A percentile compares a stretch with the other conserved stretches of the same genome.
Conservation (phyloP, 2,329 filamentous ascomycete species). For the Nothophaeocryptopus gaeumannii region DNA sequence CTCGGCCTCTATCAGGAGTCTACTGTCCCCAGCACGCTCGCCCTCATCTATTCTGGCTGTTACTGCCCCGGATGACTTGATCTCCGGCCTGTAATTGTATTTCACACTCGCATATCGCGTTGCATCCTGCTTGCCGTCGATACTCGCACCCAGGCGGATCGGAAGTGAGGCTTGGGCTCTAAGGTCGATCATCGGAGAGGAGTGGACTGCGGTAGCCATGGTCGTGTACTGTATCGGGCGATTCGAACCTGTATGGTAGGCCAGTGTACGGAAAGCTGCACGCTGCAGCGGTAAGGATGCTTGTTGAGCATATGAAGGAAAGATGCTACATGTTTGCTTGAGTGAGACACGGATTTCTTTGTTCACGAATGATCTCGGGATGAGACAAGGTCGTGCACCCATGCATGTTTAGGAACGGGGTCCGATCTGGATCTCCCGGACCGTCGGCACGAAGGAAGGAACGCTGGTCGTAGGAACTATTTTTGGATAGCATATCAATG, state of each 20-base stretch:
- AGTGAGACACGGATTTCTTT: slow-evolving; percentile 1
- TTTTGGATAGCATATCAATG: no score
- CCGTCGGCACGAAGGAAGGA: no score
- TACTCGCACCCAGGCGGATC: slow-evolving; percentile 32
- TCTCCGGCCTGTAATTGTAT: slow-evolving; percentile 47
- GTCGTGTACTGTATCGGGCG: background rate
- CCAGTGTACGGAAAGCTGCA: background rate
- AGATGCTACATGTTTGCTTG: slow-evolving; percentile 1
- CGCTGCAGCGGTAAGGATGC: background rate
- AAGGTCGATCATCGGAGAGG: slow-evolving; percentile 27
- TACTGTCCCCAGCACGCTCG: slow-evolving; percentile 17
- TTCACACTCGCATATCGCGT: slow-evolving; percentile 26
- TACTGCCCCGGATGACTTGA: slow-evolving; percentile 23
- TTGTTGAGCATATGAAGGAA: background rate
- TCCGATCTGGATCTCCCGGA: no score
- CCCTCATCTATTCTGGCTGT: slow-evolving; percentile 27
- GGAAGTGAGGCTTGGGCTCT: slow-evolving; percentile 26
- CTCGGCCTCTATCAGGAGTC: slow-evolving; percentile 27
- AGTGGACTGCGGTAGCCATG: slow-evolving; percentile 25
- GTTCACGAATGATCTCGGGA: background rate
- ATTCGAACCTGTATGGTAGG: background rate
- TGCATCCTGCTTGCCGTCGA: slow-evolving; percentile 18
- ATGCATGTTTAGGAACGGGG: no score
- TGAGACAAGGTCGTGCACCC: no score
- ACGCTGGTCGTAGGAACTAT: no score